phyloP scores from a whole-genome alignment of 768 basidiomycete genomes.

The Lentinula edodes region DNA sequence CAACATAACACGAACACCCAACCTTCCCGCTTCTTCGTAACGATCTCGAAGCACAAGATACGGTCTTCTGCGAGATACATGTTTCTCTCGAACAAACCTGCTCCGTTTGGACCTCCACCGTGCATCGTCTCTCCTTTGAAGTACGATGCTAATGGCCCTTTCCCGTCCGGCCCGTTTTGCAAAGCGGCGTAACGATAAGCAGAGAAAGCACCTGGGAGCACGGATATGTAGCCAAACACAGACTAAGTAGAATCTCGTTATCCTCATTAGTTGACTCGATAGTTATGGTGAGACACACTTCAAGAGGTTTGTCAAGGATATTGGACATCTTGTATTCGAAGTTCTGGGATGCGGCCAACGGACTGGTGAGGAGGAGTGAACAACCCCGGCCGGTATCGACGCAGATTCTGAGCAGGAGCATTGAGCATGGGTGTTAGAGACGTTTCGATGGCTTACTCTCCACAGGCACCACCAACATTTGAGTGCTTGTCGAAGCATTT shows the following conservation, averaged over 20 bases:
- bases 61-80: constrained; percentile 92
- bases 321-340: constrained; percentile 99
- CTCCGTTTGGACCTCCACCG: constrained; percentile 47
- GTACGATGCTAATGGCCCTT: constrained; percentile 86
- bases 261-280: neutral
- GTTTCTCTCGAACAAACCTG: constrained; percentile 81
- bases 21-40: constrained; percentile 80
- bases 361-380: constrained; percentile 63
- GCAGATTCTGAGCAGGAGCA: constrained; percentile 50
- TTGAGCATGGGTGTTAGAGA: neutral
- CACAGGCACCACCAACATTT: constrained; percentile 91
- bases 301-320: constrained; percentile 92
- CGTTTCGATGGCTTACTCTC: constrained; percentile 53
- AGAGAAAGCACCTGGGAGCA: constrained; percentile 89
- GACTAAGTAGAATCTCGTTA: constrained; percentile 34
- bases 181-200: constrained; percentile 89
- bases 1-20: constrained; percentile 55
- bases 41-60: constrained; percentile 91
- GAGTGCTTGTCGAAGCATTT: constrained; percentile 88
- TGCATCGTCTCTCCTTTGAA: constrained; percentile 93
- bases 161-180: constrained; percentile 80
- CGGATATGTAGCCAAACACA: constrained; percentile 82
- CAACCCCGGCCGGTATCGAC: constrained; percentile 77
- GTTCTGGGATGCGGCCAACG: constrained; percentile 90
- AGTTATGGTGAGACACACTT: constrained; percentile 41